These are phyloP conservation scores for Aspergillus brunneoviolaceus DNA, from an alignment of 2,329 filamentous ascomycete species.

Conservation along the genomic window DNA sequence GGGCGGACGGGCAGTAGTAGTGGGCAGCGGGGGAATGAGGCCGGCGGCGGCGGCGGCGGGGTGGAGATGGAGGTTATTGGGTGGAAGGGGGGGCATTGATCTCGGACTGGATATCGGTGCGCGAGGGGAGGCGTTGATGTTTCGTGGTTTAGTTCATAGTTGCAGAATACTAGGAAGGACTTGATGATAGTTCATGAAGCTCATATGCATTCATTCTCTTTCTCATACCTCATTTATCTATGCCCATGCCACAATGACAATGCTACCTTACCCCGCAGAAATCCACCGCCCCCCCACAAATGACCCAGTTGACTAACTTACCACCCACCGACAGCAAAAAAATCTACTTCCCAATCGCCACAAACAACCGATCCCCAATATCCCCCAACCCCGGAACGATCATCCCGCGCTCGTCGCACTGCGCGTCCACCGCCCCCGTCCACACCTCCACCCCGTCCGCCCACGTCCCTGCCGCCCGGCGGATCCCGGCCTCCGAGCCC, in stretches of 20 bases:
- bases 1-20: neutral
- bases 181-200: too few species aligned
- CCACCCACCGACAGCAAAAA: too few species aligned
- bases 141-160: too few species aligned
- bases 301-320: neutral
- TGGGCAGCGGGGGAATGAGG: neutral
- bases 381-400: constrained; percentile 87
- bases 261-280: too few species aligned
- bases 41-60: neutral
- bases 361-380: constrained; percentile 83
- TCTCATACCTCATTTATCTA: too few species aligned
- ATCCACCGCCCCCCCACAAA: neutral
- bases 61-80: constrained; percentile 11
- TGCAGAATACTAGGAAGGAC: neutral
- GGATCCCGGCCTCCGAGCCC: constrained; percentile 69
- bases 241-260: too few species aligned
- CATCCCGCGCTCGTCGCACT: constrained; percentile 77
- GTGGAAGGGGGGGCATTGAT: neutral
- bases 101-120: neutral
- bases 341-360: constrained; percentile 77
- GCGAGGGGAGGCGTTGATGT: too few species aligned
- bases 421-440: constrained; percentile 75
- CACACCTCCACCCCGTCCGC: constrained; percentile 63
- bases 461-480: constrained; percentile 73
- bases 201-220: too few species aligned